Evolutionary conservation across 164 flowering plant genomes (phyloP).

Genomic region (Tetrastigma voinierianum): DNA sequence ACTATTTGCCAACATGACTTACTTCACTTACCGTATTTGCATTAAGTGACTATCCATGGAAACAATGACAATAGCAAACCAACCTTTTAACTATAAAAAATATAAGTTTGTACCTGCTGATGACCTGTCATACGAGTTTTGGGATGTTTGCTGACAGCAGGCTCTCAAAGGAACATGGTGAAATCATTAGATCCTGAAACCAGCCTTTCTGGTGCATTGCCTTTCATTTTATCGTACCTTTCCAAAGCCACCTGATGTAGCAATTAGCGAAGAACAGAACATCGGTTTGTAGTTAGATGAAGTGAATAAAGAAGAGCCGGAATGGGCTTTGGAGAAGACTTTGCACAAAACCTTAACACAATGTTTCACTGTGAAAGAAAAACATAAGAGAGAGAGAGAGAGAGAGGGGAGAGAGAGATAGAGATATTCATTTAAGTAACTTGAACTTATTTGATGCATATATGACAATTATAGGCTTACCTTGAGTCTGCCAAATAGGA

Average conservation of each 20-base stretch:
- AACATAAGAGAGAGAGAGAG: no score
- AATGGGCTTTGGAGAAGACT: neutral
- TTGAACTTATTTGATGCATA: no score
- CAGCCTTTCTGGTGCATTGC: slow-evolving; percentile 87
- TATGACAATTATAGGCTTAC: no score
- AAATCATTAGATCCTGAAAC: slow-evolving; percentile 99
- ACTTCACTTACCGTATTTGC: no score
- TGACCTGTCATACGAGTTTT: slow-evolving; percentile 95
- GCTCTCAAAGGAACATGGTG: slow-evolving; percentile 98
- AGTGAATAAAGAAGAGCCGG: neutral
- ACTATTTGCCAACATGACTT: no score
- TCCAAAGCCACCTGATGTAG: slow-evolving; percentile 71
- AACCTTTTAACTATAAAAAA: neutral
- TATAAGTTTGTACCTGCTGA: slow-evolving; percentile 68
- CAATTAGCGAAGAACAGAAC: neutral
- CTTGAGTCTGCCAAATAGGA: no score
- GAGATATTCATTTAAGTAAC: no score
- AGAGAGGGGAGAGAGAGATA: no score
- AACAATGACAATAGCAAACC: neutral
- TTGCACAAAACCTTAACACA: no score
- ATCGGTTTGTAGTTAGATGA: neutral
- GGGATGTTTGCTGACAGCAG: slow-evolving; percentile 77
- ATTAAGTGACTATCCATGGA: neutral
- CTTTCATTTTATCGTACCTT: slow-evolving; percentile 86
- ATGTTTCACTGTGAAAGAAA: no score